Base-by-base conservation (phyloP, 192 early-diverging fungal species). In the Tieghemiomyces parasiticus region DNA sequence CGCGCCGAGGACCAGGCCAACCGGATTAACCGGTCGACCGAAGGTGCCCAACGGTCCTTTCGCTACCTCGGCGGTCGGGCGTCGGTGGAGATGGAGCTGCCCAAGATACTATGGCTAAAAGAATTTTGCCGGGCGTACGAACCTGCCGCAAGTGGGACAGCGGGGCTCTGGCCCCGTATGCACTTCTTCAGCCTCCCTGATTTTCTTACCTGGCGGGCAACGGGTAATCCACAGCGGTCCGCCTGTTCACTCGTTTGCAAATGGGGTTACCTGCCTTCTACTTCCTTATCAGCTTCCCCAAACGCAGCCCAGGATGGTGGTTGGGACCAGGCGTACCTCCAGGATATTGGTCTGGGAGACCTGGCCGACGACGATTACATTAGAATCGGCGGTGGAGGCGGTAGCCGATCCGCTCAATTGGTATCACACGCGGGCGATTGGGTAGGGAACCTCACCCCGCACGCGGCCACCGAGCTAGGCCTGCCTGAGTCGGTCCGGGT, bases 41-140 rank as follows among this genome's bases (percentile, higher is more conserved):
- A 10, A 13, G 70, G 67, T 0, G 82, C 81, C 0, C 46, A 67
- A 8, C 78, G 80, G 44, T 47, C 65, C 0, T 73, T 87, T 29
- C 69, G 73, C 24, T 73, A 77, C 53, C 75, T 78, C 54, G 87
- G 87, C 19, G 82, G 81, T 1, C 71, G 64, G 13, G 77, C 88
- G 54, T 81, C 80, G 58, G 68, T 76, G 2, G 87, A 88, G 61
- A 87, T 87, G 85, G 83, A 86, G 32, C 66, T 86, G n/a, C 85
- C 87, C 25, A 89, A 89, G 64, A 72, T 79, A 0, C 56, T 82
- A 0, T 89, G 87, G 87, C 60, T 89, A 3, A 67, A 75, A 25
- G 72, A 79, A 26, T 72, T 81, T 65, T 80, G 66, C 63, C 73
- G n/a, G n/a, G n/a, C n/a, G n/a, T n/a, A n/a, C n/a, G n/a, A n/a